phyloP scores from a whole-genome alignment of 2,329 filamentous ascomycete species.

The Apiospora pterosperma region DNA sequence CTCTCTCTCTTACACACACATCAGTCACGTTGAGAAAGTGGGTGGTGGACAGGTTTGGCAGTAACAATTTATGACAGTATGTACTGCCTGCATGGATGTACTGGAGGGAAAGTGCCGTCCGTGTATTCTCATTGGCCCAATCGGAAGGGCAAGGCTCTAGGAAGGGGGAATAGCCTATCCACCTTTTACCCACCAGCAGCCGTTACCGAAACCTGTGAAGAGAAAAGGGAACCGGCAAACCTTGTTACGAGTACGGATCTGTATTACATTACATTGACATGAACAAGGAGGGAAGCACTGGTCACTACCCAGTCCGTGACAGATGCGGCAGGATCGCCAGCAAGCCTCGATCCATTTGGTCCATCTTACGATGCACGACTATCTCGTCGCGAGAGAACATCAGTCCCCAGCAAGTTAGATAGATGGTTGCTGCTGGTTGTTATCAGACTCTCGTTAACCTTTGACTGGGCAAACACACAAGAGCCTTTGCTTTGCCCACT shows the following conservation, averaged over 20 bases:
- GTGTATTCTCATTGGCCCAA: background rate
- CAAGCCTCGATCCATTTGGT: background rate
- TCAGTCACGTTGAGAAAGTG: background rate
- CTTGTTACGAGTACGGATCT: too few species aligned
- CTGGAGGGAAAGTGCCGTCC: background rate
- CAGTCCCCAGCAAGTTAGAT: too few species aligned
- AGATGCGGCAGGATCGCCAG: background rate
- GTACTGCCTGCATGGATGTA: background rate
- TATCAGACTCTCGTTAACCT: background rate
- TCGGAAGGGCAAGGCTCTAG: background rate
- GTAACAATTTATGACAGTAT: background rate
- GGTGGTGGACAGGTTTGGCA: background rate
- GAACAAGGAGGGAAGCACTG: too few species aligned
- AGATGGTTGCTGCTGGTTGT: background rate
- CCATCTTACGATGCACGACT: background rate
- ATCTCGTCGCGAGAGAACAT: background rate
- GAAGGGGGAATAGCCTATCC: background rate
- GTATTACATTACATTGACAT: too few species aligned
- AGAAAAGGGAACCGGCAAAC: too few species aligned
- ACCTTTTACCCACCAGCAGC: background rate
- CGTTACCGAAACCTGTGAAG: too few species aligned
- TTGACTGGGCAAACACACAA: background rate
- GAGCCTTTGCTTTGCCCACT: background rate
- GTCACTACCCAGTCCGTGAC: background rate
- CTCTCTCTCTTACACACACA: background rate